A percentile compares a stretch with the other conserved stretches of the same genome.
Evolutionary conservation across 208 protist species (phyloP).

Genomic region (Crithidia bombi): DNA sequence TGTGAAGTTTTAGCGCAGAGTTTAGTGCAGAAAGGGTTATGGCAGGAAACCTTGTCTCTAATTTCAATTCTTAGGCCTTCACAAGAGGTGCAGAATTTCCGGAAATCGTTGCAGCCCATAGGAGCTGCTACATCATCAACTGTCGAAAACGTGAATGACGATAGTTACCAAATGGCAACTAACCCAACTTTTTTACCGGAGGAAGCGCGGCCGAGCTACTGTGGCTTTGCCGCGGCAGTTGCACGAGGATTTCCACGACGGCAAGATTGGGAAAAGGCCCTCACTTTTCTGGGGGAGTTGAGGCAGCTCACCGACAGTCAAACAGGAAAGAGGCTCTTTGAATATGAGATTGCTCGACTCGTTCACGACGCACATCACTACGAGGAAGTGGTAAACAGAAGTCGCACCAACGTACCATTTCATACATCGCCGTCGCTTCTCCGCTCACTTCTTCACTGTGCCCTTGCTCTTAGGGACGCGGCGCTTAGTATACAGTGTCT

Average conservation of each 20-base stretch:
- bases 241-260: slow-evolving; percentile 25
- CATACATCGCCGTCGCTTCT: slow-evolving; percentile 27
- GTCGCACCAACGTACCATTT: slow-evolving; percentile 16
- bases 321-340: slow-evolving; percentile 18
- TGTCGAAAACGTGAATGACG: not conserved
- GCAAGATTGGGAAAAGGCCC: slow-evolving; percentile 25
- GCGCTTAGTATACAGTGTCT: slow-evolving; percentile 7
- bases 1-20: slow-evolving; percentile 42
- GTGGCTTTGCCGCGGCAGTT: slow-evolving; percentile 32
- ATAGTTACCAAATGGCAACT: slow-evolving; percentile 28
- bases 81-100: not conserved
- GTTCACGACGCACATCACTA: slow-evolving; percentile 29
- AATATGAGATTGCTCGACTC: slow-evolving; percentile 28
- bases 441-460: slow-evolving; percentile 31
- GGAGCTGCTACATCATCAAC: not conserved
- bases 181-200: slow-evolving; percentile 36
- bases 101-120: not conserved
- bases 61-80: not conserved
- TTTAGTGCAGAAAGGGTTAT: slow-evolving; percentile 41
- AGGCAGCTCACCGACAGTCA: slow-evolving; percentile 12
- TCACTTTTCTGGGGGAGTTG: slow-evolving; percentile 6
- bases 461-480: slow-evolving; percentile 10
- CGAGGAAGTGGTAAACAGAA: slow-evolving; percentile 13
- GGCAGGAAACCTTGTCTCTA: slow-evolving; percentile 29
- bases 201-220: slow-evolving; percentile 24